These are phyloP conservation scores for Rhynchospora breviuscula DNA, from an alignment of 176 grass and related monocot species.

Conservation along the genomic window DNA sequence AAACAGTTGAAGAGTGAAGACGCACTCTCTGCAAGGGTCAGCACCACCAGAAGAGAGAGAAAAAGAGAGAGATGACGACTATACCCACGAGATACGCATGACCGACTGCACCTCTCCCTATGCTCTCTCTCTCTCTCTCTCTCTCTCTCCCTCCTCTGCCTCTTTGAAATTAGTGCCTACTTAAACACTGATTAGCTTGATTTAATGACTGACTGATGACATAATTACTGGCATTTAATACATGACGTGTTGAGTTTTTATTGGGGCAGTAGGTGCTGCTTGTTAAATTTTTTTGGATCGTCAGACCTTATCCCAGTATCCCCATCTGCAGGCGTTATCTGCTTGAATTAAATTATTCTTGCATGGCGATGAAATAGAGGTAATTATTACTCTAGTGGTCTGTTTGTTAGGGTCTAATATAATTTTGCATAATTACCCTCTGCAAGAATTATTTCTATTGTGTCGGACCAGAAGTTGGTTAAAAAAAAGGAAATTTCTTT, in stretches of 20 bases:
- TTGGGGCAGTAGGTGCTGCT: background rate
- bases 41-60: background rate
- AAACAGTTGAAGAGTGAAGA: slow-evolving; percentile 2
- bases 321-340: background rate
- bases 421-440: no score
- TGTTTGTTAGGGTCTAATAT: background rate
- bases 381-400: background rate
- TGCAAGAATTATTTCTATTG: no score
- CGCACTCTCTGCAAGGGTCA: background rate
- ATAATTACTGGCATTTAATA: background rate
- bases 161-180: slow-evolving; percentile 6
- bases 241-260: slow-evolving; percentile 3
- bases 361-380: background rate
- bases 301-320: background rate
- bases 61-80: slow-evolving; percentile 3
- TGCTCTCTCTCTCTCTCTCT: background rate
- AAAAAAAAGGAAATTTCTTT: no score
- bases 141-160: background rate
- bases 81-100: slow-evolving; percentile 16
- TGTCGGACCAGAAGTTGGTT: no score
- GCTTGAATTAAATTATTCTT: slow-evolving; percentile 3
- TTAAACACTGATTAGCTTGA: slow-evolving; percentile 2
- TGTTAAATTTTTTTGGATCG: background rate
- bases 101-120: slow-evolving; percentile 2
- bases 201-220: slow-evolving; percentile 12